Conservation (phyloP, 1,284 basidiomycete species). For the Mycena sp. region DNA sequence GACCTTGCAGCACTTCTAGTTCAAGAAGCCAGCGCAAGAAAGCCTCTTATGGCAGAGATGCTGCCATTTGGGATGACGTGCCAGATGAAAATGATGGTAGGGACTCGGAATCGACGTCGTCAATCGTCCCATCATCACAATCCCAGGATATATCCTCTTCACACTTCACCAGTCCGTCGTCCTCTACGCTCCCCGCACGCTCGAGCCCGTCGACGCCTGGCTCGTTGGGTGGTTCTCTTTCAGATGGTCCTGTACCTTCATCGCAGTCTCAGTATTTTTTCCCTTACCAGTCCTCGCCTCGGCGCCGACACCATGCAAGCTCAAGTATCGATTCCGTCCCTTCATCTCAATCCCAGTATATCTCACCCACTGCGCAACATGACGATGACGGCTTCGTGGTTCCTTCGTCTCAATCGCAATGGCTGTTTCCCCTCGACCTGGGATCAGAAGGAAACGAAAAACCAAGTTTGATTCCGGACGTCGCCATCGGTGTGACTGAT, state of each 20-base stretch:
- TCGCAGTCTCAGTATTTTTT: slow-evolving; percentile 32
- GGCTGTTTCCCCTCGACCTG: background rate
- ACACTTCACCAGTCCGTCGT: background rate
- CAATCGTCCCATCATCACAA: slow-evolving; percentile 2
- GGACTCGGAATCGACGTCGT: background rate
- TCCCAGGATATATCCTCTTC: background rate
- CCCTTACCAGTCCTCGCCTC: background rate
- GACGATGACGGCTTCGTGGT: slow-evolving; percentile 21
- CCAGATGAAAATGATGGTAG: background rate
- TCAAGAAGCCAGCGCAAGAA: background rate
- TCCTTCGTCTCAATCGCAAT: slow-evolving; percentile 27
- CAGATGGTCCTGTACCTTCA: slow-evolving; percentile 23
- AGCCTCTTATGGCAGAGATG: background rate
- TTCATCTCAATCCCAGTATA: slow-evolving; percentile 33
- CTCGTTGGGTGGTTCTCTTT: background rate
- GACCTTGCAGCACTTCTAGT: background rate
- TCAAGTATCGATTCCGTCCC: slow-evolving; percentile 11
- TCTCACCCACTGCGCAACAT: background rate
- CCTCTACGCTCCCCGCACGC: background rate
- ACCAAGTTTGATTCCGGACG: background rate
- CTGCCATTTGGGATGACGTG: background rate
- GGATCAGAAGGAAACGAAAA: slow-evolving; percentile 17
- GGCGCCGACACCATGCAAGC: background rate
- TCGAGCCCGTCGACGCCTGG: background rate
- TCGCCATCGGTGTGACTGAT: background rate